Base-by-base conservation (phyloP, 345 rosid species). In the Salix udensis region DNA sequence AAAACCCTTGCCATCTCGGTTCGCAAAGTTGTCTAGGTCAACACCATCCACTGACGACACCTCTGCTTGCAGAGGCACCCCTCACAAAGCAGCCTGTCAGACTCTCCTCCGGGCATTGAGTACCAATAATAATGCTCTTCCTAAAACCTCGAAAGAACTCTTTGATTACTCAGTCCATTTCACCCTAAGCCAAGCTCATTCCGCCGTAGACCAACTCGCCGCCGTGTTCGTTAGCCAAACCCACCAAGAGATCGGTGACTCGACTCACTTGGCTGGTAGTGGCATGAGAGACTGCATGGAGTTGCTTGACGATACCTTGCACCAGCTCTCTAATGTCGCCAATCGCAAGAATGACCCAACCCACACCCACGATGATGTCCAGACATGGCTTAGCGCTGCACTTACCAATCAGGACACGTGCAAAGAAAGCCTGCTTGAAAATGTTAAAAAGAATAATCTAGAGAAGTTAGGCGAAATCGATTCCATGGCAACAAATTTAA, bases 381-480 rank as follows among this genome's bases (percentile, higher is more conserved):
- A 82, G 11, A 89, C 92, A 36, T 87, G 89, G 89, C 87, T 89
- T 40, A 87, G 88, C 42, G 89, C 92, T 18, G 76, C 89, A 2
- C 79, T 89, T 23, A 89, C 92, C 14, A 87, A 89, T 50, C 90
- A 87, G 83, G 82, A 84, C 5, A 89, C 90, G 2, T 89, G 90
- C 75, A 62, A 82, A n/a, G 81, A 86, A 7, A 84, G 92, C 72
- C 84, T 89, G 28, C 78, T 44, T 30, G 40, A 76, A 26, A 66
- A 73, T 16, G 70, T 65, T 7, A 80, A 76, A 4, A 5, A 72
- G 28, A 34, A 28, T 10, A 4, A 74, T 40, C 31, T 50, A 65
- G 65, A 76, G 36, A 74, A 77, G 31, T 72, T 48, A 19, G 68
- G 36, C 1, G 24, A 46, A 36, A 68, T 82, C 78, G 68, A 78